Conservation (phyloP, 2,329 filamentous ascomycete genomes). For the Xylaria sp. region DNA sequence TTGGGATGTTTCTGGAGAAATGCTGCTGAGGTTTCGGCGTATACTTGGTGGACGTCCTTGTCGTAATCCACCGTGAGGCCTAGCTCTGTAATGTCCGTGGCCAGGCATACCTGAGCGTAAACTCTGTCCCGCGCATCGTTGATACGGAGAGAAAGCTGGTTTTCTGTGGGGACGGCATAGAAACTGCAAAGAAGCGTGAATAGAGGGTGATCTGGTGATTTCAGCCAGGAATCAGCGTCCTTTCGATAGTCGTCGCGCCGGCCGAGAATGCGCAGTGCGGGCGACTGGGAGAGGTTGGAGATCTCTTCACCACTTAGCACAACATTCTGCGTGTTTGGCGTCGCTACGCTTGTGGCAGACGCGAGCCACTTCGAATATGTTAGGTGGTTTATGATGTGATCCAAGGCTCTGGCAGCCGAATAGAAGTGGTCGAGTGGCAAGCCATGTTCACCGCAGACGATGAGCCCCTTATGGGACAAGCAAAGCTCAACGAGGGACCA, state of each 20-base stretch:
- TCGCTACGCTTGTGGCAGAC: slow-evolving; percentile 23
- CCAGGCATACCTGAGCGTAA: slow-evolving; percentile 35
- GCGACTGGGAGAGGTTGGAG: slow-evolving; percentile 39
- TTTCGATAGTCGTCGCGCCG: slow-evolving; percentile 37
- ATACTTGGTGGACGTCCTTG: slow-evolving; percentile 23
- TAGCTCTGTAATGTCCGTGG: slow-evolving; percentile 28
- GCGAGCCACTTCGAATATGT: slow-evolving; percentile 42
- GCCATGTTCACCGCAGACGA: slow-evolving; percentile 37
- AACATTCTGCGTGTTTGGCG: not conserved
- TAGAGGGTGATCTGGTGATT: slow-evolving; percentile 33
- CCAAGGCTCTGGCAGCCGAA: slow-evolving; percentile 37
- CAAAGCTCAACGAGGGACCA: slow-evolving; percentile 41
- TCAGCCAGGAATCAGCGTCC: slow-evolving; percentile 33
- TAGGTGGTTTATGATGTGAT: slow-evolving; percentile 41
- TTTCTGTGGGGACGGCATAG: slow-evolving; percentile 11
- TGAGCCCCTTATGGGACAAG: slow-evolving; percentile 33
- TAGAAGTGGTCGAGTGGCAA: slow-evolving; percentile 38
- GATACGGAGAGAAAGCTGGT: slow-evolving; percentile 13
- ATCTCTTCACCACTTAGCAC: slow-evolving; percentile 37
- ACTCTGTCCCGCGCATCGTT: slow-evolving; percentile 33
- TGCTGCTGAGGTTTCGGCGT: slow-evolving; percentile 33
- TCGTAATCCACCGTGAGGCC: slow-evolving; percentile 32
- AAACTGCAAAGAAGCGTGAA: slow-evolving; percentile 36
- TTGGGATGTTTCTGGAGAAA: slow-evolving; percentile 30
- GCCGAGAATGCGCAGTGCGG: slow-evolving; percentile 33